Conservation (phyloP, 306 rosid species). For the Carpinus viminea region DNA sequence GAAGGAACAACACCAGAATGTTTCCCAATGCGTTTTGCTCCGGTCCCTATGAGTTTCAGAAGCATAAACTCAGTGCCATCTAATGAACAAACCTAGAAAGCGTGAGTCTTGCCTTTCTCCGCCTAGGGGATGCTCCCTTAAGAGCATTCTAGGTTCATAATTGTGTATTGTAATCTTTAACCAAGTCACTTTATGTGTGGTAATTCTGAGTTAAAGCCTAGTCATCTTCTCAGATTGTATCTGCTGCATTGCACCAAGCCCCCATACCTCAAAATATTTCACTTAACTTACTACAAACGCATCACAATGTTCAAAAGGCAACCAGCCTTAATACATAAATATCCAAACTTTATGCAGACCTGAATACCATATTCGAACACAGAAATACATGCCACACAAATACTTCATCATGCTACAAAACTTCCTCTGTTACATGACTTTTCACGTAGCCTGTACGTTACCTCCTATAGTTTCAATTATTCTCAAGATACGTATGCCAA, state of each 20-base stretch:
- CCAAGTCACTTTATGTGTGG: not conserved
- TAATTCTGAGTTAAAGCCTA: too few species aligned
- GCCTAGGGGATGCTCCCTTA: too few species aligned
- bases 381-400: not conserved
- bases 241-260: not conserved
- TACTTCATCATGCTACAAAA: not conserved
- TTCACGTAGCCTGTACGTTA: not conserved
- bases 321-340: not conserved
- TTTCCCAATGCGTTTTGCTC: conserved; percentile 98
- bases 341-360: not conserved
- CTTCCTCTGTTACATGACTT: not conserved
- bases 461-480: not conserved
- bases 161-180: not conserved
- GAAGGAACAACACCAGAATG: conserved; percentile 66
- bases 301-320: not conserved
- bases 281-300: too few species aligned
- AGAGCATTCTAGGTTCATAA: too few species aligned
- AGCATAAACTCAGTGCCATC: not conserved
- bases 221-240: too few species aligned
- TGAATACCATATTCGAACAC: not conserved
- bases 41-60: conserved; percentile 62
- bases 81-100: conserved; percentile 40
- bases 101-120: too few species aligned
- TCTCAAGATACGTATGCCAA: not conserved
- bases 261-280: too few species aligned